Conservation (phyloP, 768 basidiomycete genomes). For the Pleurotus eryngii region DNA sequence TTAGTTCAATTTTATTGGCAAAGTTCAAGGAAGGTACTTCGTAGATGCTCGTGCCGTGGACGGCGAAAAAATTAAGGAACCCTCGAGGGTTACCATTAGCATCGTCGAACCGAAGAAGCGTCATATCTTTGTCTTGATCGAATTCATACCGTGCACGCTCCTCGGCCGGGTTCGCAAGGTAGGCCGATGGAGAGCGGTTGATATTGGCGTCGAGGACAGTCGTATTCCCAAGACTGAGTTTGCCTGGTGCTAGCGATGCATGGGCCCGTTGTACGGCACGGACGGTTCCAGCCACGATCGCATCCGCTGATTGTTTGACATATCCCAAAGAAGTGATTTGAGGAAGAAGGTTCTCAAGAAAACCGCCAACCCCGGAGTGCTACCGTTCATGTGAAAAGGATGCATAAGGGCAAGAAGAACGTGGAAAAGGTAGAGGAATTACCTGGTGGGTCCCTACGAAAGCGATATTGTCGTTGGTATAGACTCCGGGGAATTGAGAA, state of each 20-base stretch:
- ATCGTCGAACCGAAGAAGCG: constrained; percentile 65
- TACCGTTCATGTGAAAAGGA: constrained; percentile 20
- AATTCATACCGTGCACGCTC: constrained; percentile 66
- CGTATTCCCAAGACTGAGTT: constrained; percentile 62
- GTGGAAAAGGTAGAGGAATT: constrained; percentile 12
- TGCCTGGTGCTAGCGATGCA: constrained; percentile 53
- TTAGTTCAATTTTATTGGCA: background rate
- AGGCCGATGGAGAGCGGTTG: constrained; percentile 75
- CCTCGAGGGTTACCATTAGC: constrained; percentile 54
- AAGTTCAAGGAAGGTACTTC: constrained; percentile 37
- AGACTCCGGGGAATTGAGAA: constrained; percentile 56
- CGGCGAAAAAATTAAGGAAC: constrained; percentile 71
- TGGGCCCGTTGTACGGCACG: constrained; percentile 69
- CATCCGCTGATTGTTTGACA: constrained; percentile 67
- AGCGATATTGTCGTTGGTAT: constrained; percentile 69
- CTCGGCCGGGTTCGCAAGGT: constrained; percentile 68
- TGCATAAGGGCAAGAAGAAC: background rate
- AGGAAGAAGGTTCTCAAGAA: constrained; percentile 74
- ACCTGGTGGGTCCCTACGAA: constrained; percentile 63
- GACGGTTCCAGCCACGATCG: constrained; percentile 69
- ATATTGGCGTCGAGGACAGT: constrained; percentile 66
- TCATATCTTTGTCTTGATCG: constrained; percentile 75
- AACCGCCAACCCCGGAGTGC: constrained; percentile 77
- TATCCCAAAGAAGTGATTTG: constrained; percentile 75
- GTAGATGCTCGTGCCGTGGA: constrained; percentile 81